Conservation (phyloP, 768 basidiomycete species). For the Leccinum longicurvipes region DNA sequence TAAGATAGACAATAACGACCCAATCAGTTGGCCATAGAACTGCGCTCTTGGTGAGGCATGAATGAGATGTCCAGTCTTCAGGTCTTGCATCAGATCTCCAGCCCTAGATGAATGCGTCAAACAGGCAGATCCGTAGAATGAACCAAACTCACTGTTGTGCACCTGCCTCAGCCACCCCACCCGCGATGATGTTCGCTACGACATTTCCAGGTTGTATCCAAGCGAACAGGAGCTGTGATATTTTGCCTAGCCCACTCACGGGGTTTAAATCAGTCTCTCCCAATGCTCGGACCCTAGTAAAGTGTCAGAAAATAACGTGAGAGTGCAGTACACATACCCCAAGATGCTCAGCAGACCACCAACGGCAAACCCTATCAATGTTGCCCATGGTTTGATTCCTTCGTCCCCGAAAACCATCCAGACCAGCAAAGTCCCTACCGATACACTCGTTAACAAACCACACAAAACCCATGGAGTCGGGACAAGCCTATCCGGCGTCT, state of each 20-base stretch:
- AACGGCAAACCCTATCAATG: constrained; percentile 74
- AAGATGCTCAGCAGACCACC: constrained; percentile 85
- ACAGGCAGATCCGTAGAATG: background rate
- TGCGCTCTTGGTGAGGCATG: constrained; percentile 90
- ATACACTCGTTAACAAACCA: constrained; percentile 61
- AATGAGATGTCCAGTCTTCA: constrained; percentile 95
- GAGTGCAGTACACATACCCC: constrained; percentile 51
- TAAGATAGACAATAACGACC: constrained; percentile 82
- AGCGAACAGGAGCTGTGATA: constrained; percentile 91
- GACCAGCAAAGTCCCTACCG: constrained; percentile 73
- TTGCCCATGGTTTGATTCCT: constrained; percentile 95
- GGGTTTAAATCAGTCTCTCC: constrained; percentile 96
- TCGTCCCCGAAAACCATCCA: constrained; percentile 89
- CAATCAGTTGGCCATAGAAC: constrained; percentile 91
- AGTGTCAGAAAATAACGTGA: constrained; percentile 5
- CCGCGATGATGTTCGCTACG: constrained; percentile 97
- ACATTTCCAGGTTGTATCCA: constrained; percentile 93
- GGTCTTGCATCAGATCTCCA: constrained; percentile 97
- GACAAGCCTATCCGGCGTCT: constrained; percentile 77
- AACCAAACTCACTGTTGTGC: constrained; percentile 68
- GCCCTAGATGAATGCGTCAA: constrained; percentile 48
- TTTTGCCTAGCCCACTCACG: constrained; percentile 90
- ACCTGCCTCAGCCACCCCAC: constrained; percentile 95
- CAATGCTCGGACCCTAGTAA: constrained; percentile 77
- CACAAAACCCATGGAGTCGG: constrained; percentile 72